Percentiles rank a stretch among this genome's conserved stretches.
These are phyloP conservation scores for Pseudoscleropodium purum DNA, from an alignment of 225 moss, liverwort and hornwort species.

Conservation along the genomic window DNA sequence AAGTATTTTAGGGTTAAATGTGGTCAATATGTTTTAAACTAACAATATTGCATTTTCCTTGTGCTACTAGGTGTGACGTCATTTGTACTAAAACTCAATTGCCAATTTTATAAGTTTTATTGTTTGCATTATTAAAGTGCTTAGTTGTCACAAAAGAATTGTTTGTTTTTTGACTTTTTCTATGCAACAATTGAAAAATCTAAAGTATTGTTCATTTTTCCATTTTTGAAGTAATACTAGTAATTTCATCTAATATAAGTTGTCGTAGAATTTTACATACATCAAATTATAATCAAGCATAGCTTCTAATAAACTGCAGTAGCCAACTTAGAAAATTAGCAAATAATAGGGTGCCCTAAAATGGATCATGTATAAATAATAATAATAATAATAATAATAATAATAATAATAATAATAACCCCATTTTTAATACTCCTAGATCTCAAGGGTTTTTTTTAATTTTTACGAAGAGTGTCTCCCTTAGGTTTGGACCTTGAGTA, in stretches of 20 bases:
- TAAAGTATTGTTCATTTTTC: fast-evolving
- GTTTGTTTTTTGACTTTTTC: not conserved
- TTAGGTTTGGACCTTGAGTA: fast-evolving
- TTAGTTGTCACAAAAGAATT: not conserved
- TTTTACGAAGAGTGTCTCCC: not conserved
- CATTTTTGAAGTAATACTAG: not conserved
- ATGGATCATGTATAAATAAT: not conserved
- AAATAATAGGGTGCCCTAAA: not conserved
- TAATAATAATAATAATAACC: too few species aligned
- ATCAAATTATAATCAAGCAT: not conserved
- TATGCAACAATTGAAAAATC: not conserved
- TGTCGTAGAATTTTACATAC: not conserved
- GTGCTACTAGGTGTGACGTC: too few species aligned
- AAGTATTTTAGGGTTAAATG: too few species aligned
- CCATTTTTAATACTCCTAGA: not conserved
- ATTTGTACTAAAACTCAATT: too few species aligned
- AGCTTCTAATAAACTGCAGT: not conserved
- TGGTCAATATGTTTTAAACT: too few species aligned
- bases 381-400: too few species aligned
- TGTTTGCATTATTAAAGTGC: not conserved
- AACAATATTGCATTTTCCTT: too few species aligned
- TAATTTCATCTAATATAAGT: not conserved
- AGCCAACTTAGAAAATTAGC: not conserved
- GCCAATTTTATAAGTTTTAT: too few species aligned
- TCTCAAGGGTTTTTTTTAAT: not conserved